Percentiles rank a stretch among this genome's conserved stretches.
These are phyloP conservation scores for Colletotrichum siamense DNA, from an alignment of 2,329 filamentous ascomycete species.

Conservation along the genomic window DNA sequence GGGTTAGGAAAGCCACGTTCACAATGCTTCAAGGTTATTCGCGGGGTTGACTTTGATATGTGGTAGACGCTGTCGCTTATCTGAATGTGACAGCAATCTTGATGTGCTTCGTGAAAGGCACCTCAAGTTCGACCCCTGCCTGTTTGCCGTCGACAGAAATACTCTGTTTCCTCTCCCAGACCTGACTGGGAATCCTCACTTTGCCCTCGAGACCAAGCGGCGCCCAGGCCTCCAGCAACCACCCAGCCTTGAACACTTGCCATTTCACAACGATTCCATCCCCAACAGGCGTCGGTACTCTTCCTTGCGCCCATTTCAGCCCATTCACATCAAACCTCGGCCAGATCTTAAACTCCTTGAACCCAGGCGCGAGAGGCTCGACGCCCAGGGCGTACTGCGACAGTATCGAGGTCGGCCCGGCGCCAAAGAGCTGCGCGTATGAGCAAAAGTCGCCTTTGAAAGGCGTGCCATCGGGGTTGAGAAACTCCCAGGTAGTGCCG, in stretches of 20 bases:
- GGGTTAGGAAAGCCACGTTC: neutral
- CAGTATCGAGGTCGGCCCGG: neutral
- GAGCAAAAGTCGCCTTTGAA: neutral
- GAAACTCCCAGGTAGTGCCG: neutral
- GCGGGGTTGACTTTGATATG: neutral
- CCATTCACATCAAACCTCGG: neutral
- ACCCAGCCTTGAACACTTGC: neutral
- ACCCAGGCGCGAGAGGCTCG: neutral
- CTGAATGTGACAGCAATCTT: neutral
- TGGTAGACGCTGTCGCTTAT: neutral
- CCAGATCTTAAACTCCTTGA: neutral
- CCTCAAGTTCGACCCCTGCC: neutral
- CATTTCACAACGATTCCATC: neutral
- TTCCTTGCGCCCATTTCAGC: neutral
- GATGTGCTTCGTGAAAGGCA: neutral
- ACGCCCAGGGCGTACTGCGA: neutral
- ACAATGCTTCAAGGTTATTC: neutral
- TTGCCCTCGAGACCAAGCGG: neutral
- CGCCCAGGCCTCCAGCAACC: neutral
- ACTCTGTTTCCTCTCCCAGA: neutral
- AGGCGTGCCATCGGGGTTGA: neutral
- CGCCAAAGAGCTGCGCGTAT: neutral
- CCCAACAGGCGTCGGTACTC: neutral
- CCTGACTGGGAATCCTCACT: neutral
- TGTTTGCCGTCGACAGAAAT: neutral